A percentile compares a stretch with the other conserved stretches of the same genome.
phyloP scores from a whole-genome alignment of 2,329 filamentous ascomycete species.

The Nigrograna mackinnonii region DNA sequence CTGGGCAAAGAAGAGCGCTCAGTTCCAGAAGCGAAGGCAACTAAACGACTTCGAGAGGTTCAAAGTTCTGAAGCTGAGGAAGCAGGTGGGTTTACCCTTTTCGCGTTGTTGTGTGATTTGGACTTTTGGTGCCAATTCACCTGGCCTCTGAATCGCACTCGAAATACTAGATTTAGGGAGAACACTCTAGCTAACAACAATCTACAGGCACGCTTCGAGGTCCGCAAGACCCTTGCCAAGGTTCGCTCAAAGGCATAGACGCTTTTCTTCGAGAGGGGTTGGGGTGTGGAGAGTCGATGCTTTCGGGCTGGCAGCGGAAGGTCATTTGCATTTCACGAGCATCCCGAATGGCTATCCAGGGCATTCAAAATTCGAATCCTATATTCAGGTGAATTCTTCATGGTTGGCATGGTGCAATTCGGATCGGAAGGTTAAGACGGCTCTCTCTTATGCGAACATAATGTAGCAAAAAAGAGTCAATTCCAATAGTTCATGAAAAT shows the following conservation, averaged over 20 bases:
- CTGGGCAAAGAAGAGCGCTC: slow-evolving; percentile 92
- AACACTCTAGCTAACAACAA: background rate
- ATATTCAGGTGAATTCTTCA: slow-evolving; percentile 38
- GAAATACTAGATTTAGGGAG: no score
- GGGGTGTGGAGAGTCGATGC: slow-evolving; percentile 28
- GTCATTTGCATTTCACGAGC: slow-evolving; percentile 43
- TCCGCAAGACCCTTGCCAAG: slow-evolving; percentile 95
- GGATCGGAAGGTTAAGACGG: slow-evolving; percentile 43
- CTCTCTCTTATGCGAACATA: slow-evolving; percentile 41
- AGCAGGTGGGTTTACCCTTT: slow-evolving; percentile 71
- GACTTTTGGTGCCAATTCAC: no score
- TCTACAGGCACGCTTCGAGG: slow-evolving; percentile 82
- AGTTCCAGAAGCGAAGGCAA: slow-evolving; percentile 82
- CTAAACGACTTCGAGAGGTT: slow-evolving; percentile 99
- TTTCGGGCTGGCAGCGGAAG: slow-evolving; percentile 34
- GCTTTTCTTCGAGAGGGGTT: slow-evolving; percentile 24
- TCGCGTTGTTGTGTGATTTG: no score
- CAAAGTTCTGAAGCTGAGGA: slow-evolving; percentile 99
- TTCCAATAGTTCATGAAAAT: slow-evolving; percentile 42
- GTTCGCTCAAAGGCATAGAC: slow-evolving; percentile 55
- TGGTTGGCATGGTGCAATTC: slow-evolving; percentile 45
- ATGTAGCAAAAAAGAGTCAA: slow-evolving; percentile 43
- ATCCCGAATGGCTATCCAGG: slow-evolving; percentile 39
- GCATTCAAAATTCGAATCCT: slow-evolving; percentile 44
- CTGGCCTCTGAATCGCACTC: no score